A percentile compares a stretch with the other conserved stretches of the same genome.
phyloP scores from a whole-genome alignment of 2,329 filamentous ascomycete species.

The Fusarium napiforme region DNA sequence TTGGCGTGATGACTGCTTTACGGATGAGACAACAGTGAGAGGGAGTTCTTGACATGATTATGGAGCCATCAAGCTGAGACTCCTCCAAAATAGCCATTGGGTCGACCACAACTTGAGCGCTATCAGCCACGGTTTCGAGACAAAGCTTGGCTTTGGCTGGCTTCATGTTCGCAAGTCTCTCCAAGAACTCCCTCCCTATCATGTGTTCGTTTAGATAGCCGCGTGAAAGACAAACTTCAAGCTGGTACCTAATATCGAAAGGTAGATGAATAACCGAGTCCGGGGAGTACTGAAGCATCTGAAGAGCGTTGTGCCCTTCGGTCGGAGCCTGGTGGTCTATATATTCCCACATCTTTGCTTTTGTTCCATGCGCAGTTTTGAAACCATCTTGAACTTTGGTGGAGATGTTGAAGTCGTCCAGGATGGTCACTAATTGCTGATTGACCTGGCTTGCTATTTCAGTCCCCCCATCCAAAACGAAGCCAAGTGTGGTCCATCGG shows the following conservation, averaged over 20 bases:
- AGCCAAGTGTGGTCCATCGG: constrained; percentile 66
- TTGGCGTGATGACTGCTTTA: constrained; percentile 85
- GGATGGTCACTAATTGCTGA: constrained; percentile 58
- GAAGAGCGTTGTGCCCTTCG: constrained; percentile 40
- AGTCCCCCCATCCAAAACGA: constrained; percentile 52
- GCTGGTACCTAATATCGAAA: constrained; percentile 85
- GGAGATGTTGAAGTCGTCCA: constrained; percentile 79
- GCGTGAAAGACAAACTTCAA: constrained; percentile 92
- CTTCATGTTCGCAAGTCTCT: constrained; percentile 62
- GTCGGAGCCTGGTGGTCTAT: constrained; percentile 42
- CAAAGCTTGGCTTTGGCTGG: constrained; percentile 68
- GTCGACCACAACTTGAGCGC: constrained; percentile 70
- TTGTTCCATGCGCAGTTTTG: constrained; percentile 44
- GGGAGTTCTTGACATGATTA: constrained; percentile 66
- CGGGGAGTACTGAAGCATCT: constrained; percentile 42
- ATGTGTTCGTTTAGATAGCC: constrained; percentile 80
- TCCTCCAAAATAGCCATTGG: constrained; percentile 78
- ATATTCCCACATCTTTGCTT: constrained; percentile 46
- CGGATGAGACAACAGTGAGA: constrained; percentile 79
- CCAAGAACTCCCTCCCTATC: constrained; percentile 74
- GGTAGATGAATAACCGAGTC: constrained; percentile 56
- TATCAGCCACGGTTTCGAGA: constrained; percentile 78
- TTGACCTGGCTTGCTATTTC: constrained; percentile 49
- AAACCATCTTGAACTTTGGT: constrained; percentile 58
- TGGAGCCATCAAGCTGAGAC: constrained; percentile 59